Evolutionary conservation across 805 yeast species (phyloP).

Genomic region (Lachancea waltii): DNA sequence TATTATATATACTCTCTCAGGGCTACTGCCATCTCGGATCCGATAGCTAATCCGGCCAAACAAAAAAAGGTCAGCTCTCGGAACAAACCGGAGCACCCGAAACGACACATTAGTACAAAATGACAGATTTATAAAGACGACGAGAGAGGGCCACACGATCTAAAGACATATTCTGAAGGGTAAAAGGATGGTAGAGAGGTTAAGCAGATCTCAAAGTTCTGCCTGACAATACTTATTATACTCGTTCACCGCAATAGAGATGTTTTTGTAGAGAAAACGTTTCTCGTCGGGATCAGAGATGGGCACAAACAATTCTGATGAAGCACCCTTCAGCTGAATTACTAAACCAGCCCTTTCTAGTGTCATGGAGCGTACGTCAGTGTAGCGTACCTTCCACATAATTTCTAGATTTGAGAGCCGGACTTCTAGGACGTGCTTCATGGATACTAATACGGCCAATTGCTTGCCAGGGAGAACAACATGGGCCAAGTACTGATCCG

Average conservation of each 20-base stretch:
- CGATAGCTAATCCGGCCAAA: background rate
- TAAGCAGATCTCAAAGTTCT: constrained; percentile 21
- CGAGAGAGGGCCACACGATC: background rate
- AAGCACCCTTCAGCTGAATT: constrained; percentile 50
- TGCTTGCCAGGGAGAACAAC: constrained; percentile 77
- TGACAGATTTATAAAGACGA: background rate
- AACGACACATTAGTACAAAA: background rate
- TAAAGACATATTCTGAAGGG: background rate
- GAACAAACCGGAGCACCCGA: background rate
- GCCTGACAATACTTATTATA: constrained; percentile 68
- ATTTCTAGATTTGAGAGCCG: constrained; percentile 52
- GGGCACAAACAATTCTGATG: constrained; percentile 71
- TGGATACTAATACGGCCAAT: constrained; percentile 67
- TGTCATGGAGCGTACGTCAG: constrained; percentile 60
- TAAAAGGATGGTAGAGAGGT: background rate
- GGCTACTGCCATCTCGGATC: background rate
- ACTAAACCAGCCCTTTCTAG: constrained; percentile 76
- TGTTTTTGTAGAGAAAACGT: constrained; percentile 58
- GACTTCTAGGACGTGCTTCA: constrained; percentile 60
- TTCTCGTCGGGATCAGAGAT: constrained; percentile 61
- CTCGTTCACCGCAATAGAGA: constrained; percentile 74
- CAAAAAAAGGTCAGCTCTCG: background rate
- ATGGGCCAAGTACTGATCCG: constrained; percentile 80
- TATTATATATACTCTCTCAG: background rate
- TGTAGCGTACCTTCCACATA: constrained; percentile 68